Percentiles rank a stretch among this genome's conserved stretches.
These are phyloP conservation scores for Monosporascus sp. DNA, from an alignment of 2,329 filamentous ascomycete genomes.

Conservation along the genomic window DNA sequence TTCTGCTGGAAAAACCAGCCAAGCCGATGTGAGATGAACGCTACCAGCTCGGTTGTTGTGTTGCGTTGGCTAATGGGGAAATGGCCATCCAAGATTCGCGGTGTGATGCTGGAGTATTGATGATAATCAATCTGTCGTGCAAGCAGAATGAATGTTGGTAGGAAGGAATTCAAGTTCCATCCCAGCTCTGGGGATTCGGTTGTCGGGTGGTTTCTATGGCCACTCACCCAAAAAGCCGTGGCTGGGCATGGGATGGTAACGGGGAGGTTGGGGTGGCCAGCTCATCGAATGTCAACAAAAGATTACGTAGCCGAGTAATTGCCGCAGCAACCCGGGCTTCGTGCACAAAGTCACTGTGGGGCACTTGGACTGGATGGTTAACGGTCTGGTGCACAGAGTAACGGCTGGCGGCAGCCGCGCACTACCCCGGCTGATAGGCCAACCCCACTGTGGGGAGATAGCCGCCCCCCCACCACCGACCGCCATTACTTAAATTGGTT, in stretches of 20 bases:
- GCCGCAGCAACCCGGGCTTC: neutral
- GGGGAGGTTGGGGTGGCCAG: slow-evolving; percentile 18
- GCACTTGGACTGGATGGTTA: too few relatives aligned
- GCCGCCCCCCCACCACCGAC: neutral
- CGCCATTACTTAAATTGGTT: neutral
- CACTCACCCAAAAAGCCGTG: slow-evolving; percentile 13
- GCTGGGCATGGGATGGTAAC: slow-evolving; percentile 8
- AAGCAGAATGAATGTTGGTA: neutral
- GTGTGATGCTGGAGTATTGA: too few relatives aligned
- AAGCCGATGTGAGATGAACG: slow-evolving; percentile 9
- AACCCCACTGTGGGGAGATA: neutral
- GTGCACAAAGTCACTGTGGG: too few relatives aligned
- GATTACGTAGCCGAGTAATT: neutral
- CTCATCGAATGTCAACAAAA: slow-evolving; percentile 26
- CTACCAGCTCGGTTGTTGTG: slow-evolving; percentile 5
- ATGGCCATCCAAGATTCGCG: too few relatives aligned
- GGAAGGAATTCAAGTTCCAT: neutral
- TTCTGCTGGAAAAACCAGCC: slow-evolving; percentile 23
- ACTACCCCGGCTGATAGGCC: neutral
- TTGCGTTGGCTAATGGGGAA: neutral
- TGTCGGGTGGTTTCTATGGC: slow-evolving; percentile 23
- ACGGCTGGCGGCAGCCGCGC: neutral
- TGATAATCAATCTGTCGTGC: too few relatives aligned
- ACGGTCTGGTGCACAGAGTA: neutral
- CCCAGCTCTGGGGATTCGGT: slow-evolving; percentile 3